Base-by-base conservation (phyloP, 2,329 filamentous ascomycete genomes). In the Pyricularia pennisetigena region DNA sequence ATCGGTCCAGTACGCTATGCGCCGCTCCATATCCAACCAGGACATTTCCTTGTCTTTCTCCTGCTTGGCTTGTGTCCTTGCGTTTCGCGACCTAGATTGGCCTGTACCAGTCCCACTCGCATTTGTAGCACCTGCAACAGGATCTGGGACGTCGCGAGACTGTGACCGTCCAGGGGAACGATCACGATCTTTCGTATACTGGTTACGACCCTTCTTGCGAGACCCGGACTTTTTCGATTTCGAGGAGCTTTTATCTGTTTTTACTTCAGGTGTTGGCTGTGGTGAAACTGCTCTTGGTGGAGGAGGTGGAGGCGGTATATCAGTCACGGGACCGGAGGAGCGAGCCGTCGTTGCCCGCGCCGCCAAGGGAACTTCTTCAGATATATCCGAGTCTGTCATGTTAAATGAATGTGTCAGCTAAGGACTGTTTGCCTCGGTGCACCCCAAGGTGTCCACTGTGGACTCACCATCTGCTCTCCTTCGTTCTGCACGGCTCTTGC, bases 401-500 rank as follows among this genome's bases (percentile, higher is more conserved):
- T 54, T n/a, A 10, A n/a, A 20, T 23, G 16, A 61, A 61, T 5
- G 23, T 26, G 57, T 24, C 23, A 61, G n/a, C 24, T 24, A 7
- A 12, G 8, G 23, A 61, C 10, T 61, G 14, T 26, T 5, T 61
- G 10, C 23, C 4, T 61, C 14, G 23, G 57, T 20, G n/a, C 8
- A 6, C 12, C 26, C 12, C 23, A 64, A 29, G 62, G 14, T 49
- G 64, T 26, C 32, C 14, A n/a, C 32, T 10, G 10, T 23, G 23
- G 68, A 73, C 81, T 74, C 82, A 94, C 93, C 93, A 75, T 97
- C 93, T 72, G 85, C 89, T 76, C 92, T 89, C 73, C 93, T 87
- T 71, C 92, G 86, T 72, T 95, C 93, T 61, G 91, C 89, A 68
- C 93, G 87, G 66, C 90, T 91, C 82, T 94, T 95, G 70, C 93